These are phyloP conservation scores for Blumeria hordei DNA, from an alignment of 2,329 filamentous ascomycete genomes.

Conservation along the genomic window DNA sequence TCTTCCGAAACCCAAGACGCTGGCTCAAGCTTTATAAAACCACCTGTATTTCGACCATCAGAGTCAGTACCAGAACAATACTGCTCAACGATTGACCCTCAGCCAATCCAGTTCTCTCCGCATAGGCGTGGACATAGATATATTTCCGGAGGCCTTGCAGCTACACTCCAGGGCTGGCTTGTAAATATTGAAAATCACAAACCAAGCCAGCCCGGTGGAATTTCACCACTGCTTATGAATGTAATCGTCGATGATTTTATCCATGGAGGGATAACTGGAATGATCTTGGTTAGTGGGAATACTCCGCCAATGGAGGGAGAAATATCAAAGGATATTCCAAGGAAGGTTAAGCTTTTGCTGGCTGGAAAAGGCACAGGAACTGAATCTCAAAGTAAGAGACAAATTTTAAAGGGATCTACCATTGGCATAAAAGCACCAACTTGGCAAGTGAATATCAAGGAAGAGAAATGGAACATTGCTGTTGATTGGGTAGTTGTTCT, in stretches of 20 bases:
- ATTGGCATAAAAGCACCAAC: conserved; percentile 14
- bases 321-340: conserved; percentile 6
- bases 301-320: conserved; percentile 2
- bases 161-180: conserved; percentile 24
- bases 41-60: conserved; percentile 14
- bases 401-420: conserved; percentile 8
- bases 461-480: conserved; percentile 15
- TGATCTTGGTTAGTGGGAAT: conserved; percentile 12
- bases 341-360: conserved; percentile 10
- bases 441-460: conserved; percentile 15
- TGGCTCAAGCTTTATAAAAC: conserved; percentile 10
- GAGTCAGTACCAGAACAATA: conserved; percentile 6
- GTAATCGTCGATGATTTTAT: conserved; percentile 12
- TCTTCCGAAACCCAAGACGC: conserved; percentile 6
- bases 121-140: conserved; percentile 25
- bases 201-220: conserved; percentile 3
- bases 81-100: conserved; percentile 13
- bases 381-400: conserved; percentile 10
- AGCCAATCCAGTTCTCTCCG: conserved; percentile 29
- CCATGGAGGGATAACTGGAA: conserved; percentile 8
- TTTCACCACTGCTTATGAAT: conserved; percentile 11
- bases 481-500: conserved; percentile 15
- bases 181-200: conserved; percentile 17
- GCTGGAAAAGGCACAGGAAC: conserved; percentile 12
- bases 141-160: conserved; percentile 23